Base-by-base conservation (phyloP, 495 filamentous ascomycete genomes). In the Daldinia grandis region DNA sequence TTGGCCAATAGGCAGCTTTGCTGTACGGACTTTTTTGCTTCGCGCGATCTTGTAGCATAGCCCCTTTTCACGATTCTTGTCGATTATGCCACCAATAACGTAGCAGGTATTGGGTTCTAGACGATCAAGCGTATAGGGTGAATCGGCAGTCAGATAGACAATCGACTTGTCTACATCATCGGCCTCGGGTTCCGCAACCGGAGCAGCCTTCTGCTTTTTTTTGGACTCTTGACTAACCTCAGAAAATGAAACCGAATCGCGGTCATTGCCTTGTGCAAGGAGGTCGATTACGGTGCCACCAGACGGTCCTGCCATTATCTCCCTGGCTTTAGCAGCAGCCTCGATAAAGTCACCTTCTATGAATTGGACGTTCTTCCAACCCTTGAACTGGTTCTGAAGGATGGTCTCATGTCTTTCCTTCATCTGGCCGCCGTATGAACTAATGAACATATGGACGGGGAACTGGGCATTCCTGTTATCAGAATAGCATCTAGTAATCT, bases 21-120 rank as follows among this genome's bases (percentile, higher is more conserved):
- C 95, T 0, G 95, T 98, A 42, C 89, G 88, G 62, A 98, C 87
- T 0, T 92, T 92, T 74, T 83, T 83, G 40, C 90, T 87, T 58
- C 84, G 82, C 0, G 96, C 95, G 42, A 89, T 84, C 71, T 91
- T 91, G 83, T 97, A 94, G 81, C 95, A 98, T 12, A 97, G 81
- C 1, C 92, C 94, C 79, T 99, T 99, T 78, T 99, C 88, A 24
- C 95, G 85, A 74, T 99, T 99, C 80, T 91, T 92, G 76, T 99
- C 95, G 25, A 99, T 96, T 27, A 99, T 81, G 0, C 95, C 95
- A 19, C 95, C 95, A 62, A 99, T 91, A 37, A 99, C 91, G 75
- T 99, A 99, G 49, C 87, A 93, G 38, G 89, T 93, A 80, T 93
- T 90, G 0, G 93, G 90, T 78, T 92, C 92, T 25, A 98, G 85